phyloP scores from a whole-genome alignment of 306 rosid species.

The Vigna radiata region DNA sequence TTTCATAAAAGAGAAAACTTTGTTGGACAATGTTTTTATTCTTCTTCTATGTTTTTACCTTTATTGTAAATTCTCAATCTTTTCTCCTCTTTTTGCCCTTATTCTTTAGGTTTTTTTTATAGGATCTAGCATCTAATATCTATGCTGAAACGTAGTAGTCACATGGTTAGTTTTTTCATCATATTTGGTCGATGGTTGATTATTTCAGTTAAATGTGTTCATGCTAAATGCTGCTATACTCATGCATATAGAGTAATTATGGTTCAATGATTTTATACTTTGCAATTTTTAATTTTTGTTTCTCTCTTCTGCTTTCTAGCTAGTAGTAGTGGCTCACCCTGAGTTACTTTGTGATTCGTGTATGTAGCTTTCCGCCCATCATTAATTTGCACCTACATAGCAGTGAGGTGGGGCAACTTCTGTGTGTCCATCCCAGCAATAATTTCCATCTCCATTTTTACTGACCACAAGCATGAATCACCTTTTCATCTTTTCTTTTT shows the following conservation, averaged over 20 bases:
- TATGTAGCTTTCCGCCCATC: conserved; percentile 47
- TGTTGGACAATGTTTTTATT: conserved; percentile 14
- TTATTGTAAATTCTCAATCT: conserved; percentile 39
- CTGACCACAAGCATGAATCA: conserved; percentile 38
- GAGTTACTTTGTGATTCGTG: conserved; percentile 44
- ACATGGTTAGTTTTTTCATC: conserved; percentile 30
- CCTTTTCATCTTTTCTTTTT: conserved; percentile 21
- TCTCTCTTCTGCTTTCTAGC: conserved; percentile 34
- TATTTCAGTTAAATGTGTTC: conserved; percentile 1
- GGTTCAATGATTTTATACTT: conserved; percentile 47
- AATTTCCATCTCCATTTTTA: conserved; percentile 47
- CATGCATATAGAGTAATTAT: conserved; percentile 44
- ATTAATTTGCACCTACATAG: conserved; percentile 61
- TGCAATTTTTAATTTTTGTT: conserved; percentile 36
- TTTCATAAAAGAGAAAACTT: neutral
- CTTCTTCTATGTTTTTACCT: neutral
- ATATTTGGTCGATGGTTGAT: conserved; percentile 34
- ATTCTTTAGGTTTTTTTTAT: conserved; percentile 10
- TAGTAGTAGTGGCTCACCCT: conserved; percentile 1
- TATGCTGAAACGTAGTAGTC: conserved; percentile 13
- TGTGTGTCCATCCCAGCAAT: conserved; percentile 44
- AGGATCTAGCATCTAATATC: conserved; percentile 33
- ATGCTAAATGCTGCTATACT: conserved; percentile 34
- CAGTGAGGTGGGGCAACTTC: conserved; percentile 64
- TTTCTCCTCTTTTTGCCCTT: neutral